Evolutionary conservation across 345 rosid genomes (phyloP), one percentile per base, ranked within the genome.

Genomic region (Cochlearia excelsa): DNA sequence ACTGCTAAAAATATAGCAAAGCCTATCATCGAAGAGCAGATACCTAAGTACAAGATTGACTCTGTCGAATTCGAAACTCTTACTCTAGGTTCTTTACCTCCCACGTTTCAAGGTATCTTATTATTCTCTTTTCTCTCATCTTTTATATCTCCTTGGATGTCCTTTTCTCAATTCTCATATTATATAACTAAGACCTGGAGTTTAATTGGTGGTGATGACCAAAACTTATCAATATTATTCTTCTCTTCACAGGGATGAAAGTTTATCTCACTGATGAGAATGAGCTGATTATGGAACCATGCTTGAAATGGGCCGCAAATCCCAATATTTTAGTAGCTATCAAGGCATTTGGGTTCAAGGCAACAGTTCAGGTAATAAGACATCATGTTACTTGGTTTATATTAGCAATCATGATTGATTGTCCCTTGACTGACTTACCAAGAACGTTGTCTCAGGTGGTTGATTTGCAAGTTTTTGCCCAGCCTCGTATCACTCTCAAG

Each of bases 251-350:
- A 91, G 96, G 99, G 45, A 93, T 89, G 97, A 93, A 93, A 79
- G 99, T 85, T 37, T 93, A 84, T 73, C 79, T 74, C 52, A 93
- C 97, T 2, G 99, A 85, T 35, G 99, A 93, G 83, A 93, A 93
- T 66, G 97, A 93, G 82, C 59, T 89, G 77, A 93, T 93, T 23
- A 89, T 87, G 99, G 95, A 93, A 61, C 97, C 99, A 11, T 77
- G 70, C 66, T 11, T 89, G 51, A 93, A 89, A 71, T 93, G 95
- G 97, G 99, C 95, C 30, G 99, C 80, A 67, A 93, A 93, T 74
- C 95, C 99, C 46, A 79, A 93, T 56, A 57, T 93, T 59, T 78
- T 75, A 30, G 61, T 89, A 68, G 90, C 82, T 59, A 79, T 85
- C 59, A 93, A 80, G 73, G 99, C 99, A 48, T 93, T 82, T 74